These are phyloP conservation scores for Globisporangium splendens DNA, from an alignment of 352 stramenopile genomes.

Conservation along the genomic window DNA sequence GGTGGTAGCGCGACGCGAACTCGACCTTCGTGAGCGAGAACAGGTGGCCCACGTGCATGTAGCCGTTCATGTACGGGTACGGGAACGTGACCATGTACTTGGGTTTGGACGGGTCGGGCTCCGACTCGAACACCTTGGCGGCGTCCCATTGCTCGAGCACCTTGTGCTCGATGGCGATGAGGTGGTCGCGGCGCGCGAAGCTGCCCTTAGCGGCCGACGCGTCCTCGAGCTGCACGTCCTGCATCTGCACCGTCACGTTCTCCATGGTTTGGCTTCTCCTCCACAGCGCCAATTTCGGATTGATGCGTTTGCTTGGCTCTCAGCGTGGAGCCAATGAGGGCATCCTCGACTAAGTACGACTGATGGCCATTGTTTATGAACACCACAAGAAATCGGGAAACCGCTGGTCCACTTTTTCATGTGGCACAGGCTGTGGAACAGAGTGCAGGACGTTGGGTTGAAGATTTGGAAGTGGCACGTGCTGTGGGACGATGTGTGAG, in stretches of 20 bases:
- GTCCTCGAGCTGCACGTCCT: conserved; percentile 69
- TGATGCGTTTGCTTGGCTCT: conserved; percentile 11
- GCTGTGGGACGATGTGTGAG: conserved; percentile 1
- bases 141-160: conserved; percentile 89
- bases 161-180: conserved; percentile 90
- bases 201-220: conserved; percentile 42
- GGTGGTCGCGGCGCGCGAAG: conserved; percentile 86
- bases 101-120: conserved; percentile 67
- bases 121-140: conserved; percentile 89
- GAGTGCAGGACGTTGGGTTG: too few species aligned
- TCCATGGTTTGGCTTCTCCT: conserved; percentile 32
- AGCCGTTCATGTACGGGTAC: conserved; percentile 99
- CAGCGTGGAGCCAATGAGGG: not conserved
- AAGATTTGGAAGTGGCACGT: not conserved
- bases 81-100: conserved; percentile 99
- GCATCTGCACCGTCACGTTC: conserved; percentile 76
- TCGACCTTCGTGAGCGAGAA: conserved; percentile 99
- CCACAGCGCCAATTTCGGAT: conserved; percentile 9
- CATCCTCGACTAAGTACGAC: conserved; percentile 6
- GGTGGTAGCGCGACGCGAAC: conserved; percentile 91
- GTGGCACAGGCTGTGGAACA: too few species aligned
- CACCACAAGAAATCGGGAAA: too few species aligned
- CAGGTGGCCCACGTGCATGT: conserved; percentile 96
- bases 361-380: too few species aligned
- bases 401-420: too few species aligned